Conservation (phyloP, 768 basidiomycete genomes). For the Auriscalpium orientale region DNA sequence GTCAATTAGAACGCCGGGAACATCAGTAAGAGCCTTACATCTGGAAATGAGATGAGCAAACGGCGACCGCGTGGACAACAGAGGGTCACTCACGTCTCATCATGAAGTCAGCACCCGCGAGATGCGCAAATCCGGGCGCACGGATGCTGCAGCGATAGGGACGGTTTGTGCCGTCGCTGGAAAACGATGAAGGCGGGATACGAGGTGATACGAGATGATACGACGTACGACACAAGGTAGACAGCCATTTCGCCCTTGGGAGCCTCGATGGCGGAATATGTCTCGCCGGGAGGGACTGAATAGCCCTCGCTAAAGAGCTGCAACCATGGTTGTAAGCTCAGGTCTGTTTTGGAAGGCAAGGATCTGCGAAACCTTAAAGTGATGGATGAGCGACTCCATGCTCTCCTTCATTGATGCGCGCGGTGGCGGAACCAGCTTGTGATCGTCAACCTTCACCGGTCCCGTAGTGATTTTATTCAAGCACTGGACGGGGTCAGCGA, state of each 20-base stretch:
- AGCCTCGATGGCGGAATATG: constrained; percentile 95
- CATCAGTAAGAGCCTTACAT: constrained; percentile 25
- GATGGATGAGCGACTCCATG: constrained; percentile 97
- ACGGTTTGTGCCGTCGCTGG: constrained; percentile 86
- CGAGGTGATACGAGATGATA: not conserved
- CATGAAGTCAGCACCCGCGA: constrained; percentile 97
- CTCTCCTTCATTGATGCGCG: constrained; percentile 98
- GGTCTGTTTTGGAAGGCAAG: not conserved
- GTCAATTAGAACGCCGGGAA: constrained; percentile 3
- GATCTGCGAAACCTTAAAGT: constrained; percentile 69
- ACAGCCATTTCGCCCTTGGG: constrained; percentile 99
- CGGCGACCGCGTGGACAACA: constrained; percentile 3
- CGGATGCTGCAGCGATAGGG: constrained; percentile 97
- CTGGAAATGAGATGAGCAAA: constrained; percentile 19
- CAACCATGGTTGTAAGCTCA: constrained; percentile 27
- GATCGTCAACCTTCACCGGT: constrained; percentile 90
- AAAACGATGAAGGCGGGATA: not conserved
- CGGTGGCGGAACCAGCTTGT: constrained; percentile 94
- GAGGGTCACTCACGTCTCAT: constrained; percentile 67
- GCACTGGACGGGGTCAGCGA: constrained; percentile 43
- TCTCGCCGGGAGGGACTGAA: constrained; percentile 92
- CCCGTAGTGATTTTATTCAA: constrained; percentile 96
- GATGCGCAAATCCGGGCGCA: constrained; percentile 92
- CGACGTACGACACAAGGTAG: constrained; percentile 85
- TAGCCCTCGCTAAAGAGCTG: constrained; percentile 96